Percentiles rank a stretch among this genome's conserved stretches.
These are phyloP conservation scores for Neurospora hispaniola DNA, from an alignment of 495 filamentous ascomycete species.

Conservation along the genomic window DNA sequence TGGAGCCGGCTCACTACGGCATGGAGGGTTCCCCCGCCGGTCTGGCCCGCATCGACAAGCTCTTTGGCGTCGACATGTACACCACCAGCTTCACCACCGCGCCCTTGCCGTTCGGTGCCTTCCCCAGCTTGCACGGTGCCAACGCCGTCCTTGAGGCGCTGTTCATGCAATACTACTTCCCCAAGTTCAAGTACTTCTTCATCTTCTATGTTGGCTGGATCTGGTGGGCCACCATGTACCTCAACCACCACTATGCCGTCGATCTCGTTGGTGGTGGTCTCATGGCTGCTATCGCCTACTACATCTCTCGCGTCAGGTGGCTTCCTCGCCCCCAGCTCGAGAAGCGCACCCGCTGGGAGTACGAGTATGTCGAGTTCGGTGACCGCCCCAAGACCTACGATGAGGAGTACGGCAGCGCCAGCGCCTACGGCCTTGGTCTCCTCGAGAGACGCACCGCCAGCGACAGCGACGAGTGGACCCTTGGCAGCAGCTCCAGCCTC, in stretches of 20 bases:
- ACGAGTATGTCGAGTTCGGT: conserved; percentile 84
- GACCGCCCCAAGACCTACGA: conserved; percentile 27
- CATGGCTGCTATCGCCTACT: conserved; percentile 69
- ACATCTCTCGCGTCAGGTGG: conserved; percentile 67
- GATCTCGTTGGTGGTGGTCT: conserved; percentile 81
- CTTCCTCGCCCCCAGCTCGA: conserved; percentile 69
- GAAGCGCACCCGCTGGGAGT: conserved; percentile 87
- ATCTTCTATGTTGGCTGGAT: conserved; percentile 79
- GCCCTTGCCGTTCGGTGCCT: conserved; percentile 87
- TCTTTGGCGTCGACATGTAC: conserved; percentile 85
- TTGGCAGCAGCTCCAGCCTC: conserved; percentile 30
- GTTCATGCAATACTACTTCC: conserved; percentile 90
- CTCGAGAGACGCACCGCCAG: conserved; percentile 13
- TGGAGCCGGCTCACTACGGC: conserved; percentile 78
- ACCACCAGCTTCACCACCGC: conserved; percentile 81
- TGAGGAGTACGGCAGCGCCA: conserved; percentile 24
- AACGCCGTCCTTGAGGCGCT: conserved; percentile 78
- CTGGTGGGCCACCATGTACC: conserved; percentile 98
- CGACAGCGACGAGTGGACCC: conserved; percentile 37
- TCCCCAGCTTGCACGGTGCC: conserved; percentile 81
- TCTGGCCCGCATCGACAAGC: conserved; percentile 74
- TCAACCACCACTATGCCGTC: conserved; percentile 92
- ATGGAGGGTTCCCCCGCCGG: conserved; percentile 83
- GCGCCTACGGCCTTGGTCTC: conserved; percentile 22
- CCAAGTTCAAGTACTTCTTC: conserved; percentile 62